phyloP scores from a whole-genome alignment of 2,329 filamentous ascomycete genomes.

The Colletotrichum godetiae region DNA sequence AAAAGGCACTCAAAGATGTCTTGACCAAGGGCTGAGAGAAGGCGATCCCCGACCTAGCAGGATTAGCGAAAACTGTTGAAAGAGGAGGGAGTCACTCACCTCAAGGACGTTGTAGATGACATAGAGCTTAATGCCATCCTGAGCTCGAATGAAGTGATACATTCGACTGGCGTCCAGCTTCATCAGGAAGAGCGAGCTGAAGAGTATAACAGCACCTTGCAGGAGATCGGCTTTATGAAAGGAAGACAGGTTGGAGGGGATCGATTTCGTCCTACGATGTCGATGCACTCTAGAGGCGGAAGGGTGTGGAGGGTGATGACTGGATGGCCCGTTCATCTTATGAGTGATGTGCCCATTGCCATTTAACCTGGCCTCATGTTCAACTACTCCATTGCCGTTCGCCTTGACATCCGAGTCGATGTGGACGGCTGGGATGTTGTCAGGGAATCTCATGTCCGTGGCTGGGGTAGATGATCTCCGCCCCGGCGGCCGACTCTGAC shows the following conservation, averaged over 20 bases:
- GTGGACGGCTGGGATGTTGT: not conserved
- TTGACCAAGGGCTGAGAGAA: constrained; percentile 91
- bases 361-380: constrained; percentile 21
- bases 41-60: constrained; percentile 78
- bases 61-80: not conserved
- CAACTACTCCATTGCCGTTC: constrained; percentile 42
- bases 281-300: constrained; percentile 45
- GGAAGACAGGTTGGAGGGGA: constrained; percentile 84
- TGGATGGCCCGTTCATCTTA: constrained; percentile 18
- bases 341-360: constrained; percentile 27
- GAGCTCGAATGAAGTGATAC: constrained; percentile 97
- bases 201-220: constrained; percentile 88
- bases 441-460: not conserved
- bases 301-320: constrained; percentile 36
- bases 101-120: constrained; percentile 99
- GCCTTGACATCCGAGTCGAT: constrained; percentile 18
- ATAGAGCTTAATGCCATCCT: constrained; percentile 97
- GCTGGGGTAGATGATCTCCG: not conserved
- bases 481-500: constrained; percentile 13
- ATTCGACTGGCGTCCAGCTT: constrained; percentile 94
- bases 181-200: constrained; percentile 87
- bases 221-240: constrained; percentile 96
- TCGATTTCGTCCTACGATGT: constrained; percentile 84
- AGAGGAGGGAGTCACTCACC: constrained; percentile 50
- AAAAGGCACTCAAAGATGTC: constrained; percentile 97